Conservation (phyloP, 73 alveolate genomes). For the Paramecium biaurelia region DNA sequence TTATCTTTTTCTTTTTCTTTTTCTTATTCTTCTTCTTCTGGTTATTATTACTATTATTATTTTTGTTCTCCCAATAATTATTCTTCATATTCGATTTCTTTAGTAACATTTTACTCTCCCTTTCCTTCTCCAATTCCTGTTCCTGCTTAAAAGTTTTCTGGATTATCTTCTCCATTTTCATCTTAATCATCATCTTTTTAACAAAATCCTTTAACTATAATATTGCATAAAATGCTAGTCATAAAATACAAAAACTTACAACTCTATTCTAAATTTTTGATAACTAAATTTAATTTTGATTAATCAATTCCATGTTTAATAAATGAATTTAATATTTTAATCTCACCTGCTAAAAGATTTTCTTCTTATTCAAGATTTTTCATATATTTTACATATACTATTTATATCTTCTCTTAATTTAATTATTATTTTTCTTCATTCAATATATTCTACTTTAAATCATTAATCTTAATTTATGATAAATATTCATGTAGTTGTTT, state of each 20-base stretch:
- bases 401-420: not conserved
- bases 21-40: constrained; percentile 47
- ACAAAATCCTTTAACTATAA: constrained; percentile 54
- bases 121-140: constrained; percentile 60
- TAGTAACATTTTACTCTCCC: constrained; percentile 49
- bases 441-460: not conserved
- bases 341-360: not conserved
- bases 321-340: not conserved
- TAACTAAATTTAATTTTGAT: not conserved
- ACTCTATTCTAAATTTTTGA: constrained; percentile 3
- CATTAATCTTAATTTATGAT: not conserved
- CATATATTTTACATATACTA: not conserved
- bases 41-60: constrained; percentile 21
- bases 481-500: not conserved
- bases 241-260: constrained; percentile 48
- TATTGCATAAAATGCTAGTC: constrained; percentile 13
- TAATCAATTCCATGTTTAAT: not conserved
- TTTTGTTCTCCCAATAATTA: constrained; percentile 38
- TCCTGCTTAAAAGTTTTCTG: constrained; percentile 40
- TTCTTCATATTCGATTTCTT: constrained; percentile 54
- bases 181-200: constrained; percentile 45
- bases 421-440: not conserved
- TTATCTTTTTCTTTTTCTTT: not conserved
- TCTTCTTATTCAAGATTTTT: not conserved
- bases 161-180: constrained; percentile 40